A percentile compares a stretch with the other conserved stretches of the same genome.
Conservation (phyloP, 306 rosid genomes). For the Lathyrus oleraceus region DNA sequence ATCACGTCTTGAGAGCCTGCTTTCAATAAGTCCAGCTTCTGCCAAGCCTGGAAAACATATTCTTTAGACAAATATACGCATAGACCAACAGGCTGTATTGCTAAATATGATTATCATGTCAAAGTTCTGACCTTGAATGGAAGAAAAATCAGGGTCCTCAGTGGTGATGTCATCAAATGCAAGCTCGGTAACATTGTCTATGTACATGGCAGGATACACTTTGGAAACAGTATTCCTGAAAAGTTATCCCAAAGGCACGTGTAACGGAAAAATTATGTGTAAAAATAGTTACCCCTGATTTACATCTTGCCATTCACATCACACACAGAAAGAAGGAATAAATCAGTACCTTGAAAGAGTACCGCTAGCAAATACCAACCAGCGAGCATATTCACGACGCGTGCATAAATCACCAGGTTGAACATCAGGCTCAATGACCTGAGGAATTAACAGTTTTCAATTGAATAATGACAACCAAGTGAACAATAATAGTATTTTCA, state of each 20-base stretch:
- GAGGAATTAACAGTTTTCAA: slow-evolving; percentile 32
- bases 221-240: slow-evolving; percentile 76
- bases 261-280: slow-evolving; percentile 19
- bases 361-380: slow-evolving; percentile 94
- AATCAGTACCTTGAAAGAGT: slow-evolving; percentile 81
- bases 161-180: slow-evolving; percentile 93
- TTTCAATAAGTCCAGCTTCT: slow-evolving; percentile 94
- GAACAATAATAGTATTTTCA: neutral
- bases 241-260: slow-evolving; percentile 34
- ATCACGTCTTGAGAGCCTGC: slow-evolving; percentile 87
- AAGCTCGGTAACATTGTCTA: slow-evolving; percentile 84
- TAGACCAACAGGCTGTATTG: slow-evolving; percentile 3
- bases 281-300: slow-evolving; percentile 10
- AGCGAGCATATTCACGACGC: slow-evolving; percentile 96
- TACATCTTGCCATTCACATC: slow-evolving; percentile 19
- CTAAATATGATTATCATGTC: slow-evolving; percentile 26
- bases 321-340: slow-evolving; percentile 21
- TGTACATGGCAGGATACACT: slow-evolving; percentile 97
- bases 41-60: slow-evolving; percentile 78
- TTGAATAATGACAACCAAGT: slow-evolving; percentile 6
- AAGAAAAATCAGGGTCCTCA: slow-evolving; percentile 87
- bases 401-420: slow-evolving; percentile 86
- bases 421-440: slow-evolving; percentile 92
- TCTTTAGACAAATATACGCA: slow-evolving; percentile 31
- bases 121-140: slow-evolving; percentile 78